Evolutionary conservation across 108 stramenopile genomes (phyloP).

Genomic region (Cyclostephanos tholiformis): DNA sequence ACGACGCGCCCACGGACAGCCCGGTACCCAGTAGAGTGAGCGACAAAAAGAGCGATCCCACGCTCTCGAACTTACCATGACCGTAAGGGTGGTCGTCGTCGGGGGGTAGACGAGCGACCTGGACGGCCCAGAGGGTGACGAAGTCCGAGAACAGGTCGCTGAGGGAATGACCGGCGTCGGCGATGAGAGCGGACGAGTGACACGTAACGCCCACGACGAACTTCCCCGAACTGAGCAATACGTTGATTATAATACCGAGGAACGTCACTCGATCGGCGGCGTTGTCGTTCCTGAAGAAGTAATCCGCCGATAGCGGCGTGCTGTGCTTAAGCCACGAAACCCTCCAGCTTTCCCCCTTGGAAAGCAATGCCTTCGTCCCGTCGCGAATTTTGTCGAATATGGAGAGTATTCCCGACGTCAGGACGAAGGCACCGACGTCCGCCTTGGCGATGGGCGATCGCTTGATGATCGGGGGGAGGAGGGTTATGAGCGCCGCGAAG

Average conservation of each 20-base stretch:
- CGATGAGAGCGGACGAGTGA: constrained; percentile 87
- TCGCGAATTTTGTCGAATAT: constrained; percentile 45
- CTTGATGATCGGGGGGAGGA: constrained; percentile 49
- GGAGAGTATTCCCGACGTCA: constrained; percentile 33
- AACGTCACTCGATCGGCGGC: constrained; percentile 88
- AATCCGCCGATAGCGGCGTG: constrained; percentile 51
- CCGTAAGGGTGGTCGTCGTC: constrained; percentile 96
- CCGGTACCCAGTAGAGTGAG: constrained; percentile 90
- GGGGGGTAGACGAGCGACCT: constrained; percentile 81
- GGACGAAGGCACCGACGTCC: constrained; percentile 49
- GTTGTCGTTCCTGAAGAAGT: constrained; percentile 57
- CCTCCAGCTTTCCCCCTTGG: constrained; percentile 49
- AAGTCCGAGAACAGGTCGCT: constrained; percentile 92
- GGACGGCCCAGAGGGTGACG: constrained; percentile 92
- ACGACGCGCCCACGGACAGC: constrained; percentile 78
- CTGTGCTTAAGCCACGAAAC: constrained; percentile 52
- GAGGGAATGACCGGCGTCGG: constrained; percentile 95
- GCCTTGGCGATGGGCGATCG: constrained; percentile 18
- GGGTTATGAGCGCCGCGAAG: constrained; percentile 58
- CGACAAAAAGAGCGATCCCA: constrained; percentile 91
- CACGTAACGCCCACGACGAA: constrained; percentile 76
- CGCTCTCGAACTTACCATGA: constrained; percentile 95
- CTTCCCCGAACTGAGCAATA: constrained; percentile 79
- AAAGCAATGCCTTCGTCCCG: constrained; percentile 38
- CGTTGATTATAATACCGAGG: constrained; percentile 82